These are phyloP conservation scores for Phytophthora crassamura DNA, from an alignment of 352 stramenopile species.

Conservation along the genomic window DNA sequence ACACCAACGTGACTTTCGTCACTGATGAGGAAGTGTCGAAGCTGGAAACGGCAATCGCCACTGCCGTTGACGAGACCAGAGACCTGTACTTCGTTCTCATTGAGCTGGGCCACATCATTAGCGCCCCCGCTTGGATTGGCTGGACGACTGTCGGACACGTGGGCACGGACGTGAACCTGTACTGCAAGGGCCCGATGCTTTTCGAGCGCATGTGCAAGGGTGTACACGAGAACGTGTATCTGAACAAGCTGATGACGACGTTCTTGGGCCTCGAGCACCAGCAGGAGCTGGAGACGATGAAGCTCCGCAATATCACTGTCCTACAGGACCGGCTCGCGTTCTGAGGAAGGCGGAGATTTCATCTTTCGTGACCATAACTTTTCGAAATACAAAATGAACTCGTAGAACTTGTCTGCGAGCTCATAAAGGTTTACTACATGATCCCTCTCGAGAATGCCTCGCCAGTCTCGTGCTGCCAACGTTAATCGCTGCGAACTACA, in stretches of 20 bases:
- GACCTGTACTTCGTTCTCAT: conserved; percentile 57
- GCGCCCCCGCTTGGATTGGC: conserved; percentile 47
- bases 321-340: conserved; percentile 35
- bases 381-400: neutral
- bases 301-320: conserved; percentile 49
- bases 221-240: conserved; percentile 69
- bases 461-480: too few species aligned
- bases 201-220: conserved; percentile 73
- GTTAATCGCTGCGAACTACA: too few species aligned
- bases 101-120: conserved; percentile 63
- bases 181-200: conserved; percentile 68
- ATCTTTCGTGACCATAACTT: neutral
- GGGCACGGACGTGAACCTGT: conserved; percentile 75
- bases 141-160: conserved; percentile 76
- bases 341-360: conserved; percentile 16
- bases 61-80: conserved; percentile 51
- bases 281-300: conserved; percentile 65
- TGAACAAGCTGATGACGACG: conserved; percentile 82
- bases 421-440: too few species aligned
- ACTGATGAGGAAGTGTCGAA: conserved; percentile 30
- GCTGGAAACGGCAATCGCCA: conserved; percentile 45
- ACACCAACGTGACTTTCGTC: conserved; percentile 64
- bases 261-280: conserved; percentile 69
- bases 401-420: neutral
- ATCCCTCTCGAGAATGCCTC: too few species aligned